Conservation (phyloP, 257 asterid species). For the Cinchona pubescens region DNA sequence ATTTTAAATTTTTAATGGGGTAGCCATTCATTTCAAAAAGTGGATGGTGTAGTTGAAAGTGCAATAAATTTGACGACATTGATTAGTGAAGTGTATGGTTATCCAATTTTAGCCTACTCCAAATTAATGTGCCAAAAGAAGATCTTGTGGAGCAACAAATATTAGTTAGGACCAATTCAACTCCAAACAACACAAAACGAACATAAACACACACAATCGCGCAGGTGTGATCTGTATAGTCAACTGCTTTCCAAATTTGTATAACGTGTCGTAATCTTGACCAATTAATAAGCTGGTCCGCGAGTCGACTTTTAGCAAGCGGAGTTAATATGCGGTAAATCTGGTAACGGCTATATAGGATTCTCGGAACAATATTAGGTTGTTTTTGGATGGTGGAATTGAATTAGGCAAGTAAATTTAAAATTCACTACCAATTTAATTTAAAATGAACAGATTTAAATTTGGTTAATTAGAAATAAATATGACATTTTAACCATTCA, state of each 20-base stretch:
- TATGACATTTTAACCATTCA: too few species aligned
- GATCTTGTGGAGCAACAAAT: neutral
- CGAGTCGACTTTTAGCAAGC: too few species aligned
- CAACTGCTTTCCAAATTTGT: neutral
- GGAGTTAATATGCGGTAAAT: neutral
- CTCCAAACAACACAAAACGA: neutral
- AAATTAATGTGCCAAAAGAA: neutral
- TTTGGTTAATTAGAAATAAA: too few species aligned
- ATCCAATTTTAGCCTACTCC: neutral
- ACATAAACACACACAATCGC: neutral
- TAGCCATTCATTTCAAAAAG: neutral
- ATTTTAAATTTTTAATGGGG: neutral
- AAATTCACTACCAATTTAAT: too few species aligned
- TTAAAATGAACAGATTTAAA: too few species aligned
- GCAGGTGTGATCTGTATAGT: neutral
- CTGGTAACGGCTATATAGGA: slow-evolving; percentile 7
- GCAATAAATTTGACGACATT: neutral
- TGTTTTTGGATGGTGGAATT: too few species aligned
- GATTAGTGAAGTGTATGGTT: neutral
- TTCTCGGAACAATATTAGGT: too few species aligned
- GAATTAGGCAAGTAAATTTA: too few species aligned
- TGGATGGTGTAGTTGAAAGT: neutral
- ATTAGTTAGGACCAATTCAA: neutral
- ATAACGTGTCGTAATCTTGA: too few species aligned
- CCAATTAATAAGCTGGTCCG: too few species aligned